Evolutionary conservation across 2,329 filamentous ascomycete species (phyloP), one percentile per base, ranked within the genome.

Genomic region (Hawksworthiomyces lignivorus): DNA sequence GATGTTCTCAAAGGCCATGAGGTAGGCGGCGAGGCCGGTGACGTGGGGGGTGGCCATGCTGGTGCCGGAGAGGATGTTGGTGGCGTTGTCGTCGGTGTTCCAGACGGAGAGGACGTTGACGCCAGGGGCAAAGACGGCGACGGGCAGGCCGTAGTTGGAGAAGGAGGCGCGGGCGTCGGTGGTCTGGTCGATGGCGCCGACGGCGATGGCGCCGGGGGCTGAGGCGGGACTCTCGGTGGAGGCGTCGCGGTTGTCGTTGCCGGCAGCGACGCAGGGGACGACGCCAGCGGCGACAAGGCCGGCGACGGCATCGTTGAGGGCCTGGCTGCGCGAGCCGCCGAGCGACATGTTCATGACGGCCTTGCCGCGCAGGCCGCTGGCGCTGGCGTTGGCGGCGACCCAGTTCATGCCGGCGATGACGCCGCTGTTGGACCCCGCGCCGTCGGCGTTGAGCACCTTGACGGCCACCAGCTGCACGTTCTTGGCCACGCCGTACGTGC

Each of bases 301-400:
- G 50, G 71, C 57, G 45, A 53, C 70, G 52, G 73, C 74, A n/a
- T 61, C 56, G 63, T 80, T 79, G 56, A 77, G 56, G 19, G 73
- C 69, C 2, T 52, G 45, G 7, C 72, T 77, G 31, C 50, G 54
- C 44, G 60, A 56, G 21, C 74, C 73, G 44, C 74, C 74, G 17
- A 80, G 66, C 4, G 76, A 80, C 73, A 80, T 76, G 67, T 79
- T 80, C 67, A 80, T 71, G 51, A 80, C 70, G 43, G 72, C 66
- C 54, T 73, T 75, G 53, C 73, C 72, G n/a, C 48, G 45, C 26
- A 68, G 56, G 18, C 62, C 62, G 47, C 60, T 61, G 27, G 56
- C 41, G 31, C 55, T 49, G 30, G 63, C 74, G 48, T 76, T 66
- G n/a, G 66, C 48, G 33, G 67, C 62, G 33, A 77, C 56, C 45